These are phyloP conservation scores for Trametes pubescens DNA, from an alignment of 1,284 basidiomycete species.

Conservation along the genomic window DNA sequence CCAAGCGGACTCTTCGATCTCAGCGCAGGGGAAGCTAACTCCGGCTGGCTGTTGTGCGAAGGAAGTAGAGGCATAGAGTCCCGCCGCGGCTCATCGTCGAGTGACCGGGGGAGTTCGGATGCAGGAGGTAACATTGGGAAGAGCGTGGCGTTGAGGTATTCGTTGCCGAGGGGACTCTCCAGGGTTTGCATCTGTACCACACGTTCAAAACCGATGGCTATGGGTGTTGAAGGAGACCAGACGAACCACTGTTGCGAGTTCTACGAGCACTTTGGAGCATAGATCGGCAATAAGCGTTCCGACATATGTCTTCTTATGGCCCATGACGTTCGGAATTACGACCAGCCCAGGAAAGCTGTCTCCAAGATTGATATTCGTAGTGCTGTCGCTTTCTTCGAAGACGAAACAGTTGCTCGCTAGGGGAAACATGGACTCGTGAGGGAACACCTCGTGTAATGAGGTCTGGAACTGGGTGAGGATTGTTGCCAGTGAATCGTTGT, in stretches of 20 bases:
- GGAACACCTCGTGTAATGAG: constrained; percentile 67
- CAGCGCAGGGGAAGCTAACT: constrained; percentile 52
- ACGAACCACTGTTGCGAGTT: constrained; percentile 81
- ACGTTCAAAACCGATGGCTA: constrained; percentile 32
- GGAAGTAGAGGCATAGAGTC: constrained; percentile 55
- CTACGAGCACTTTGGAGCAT: constrained; percentile 84
- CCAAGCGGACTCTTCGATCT: constrained; percentile 49
- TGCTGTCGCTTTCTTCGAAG: constrained; percentile 77
- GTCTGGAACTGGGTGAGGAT: constrained; percentile 73
- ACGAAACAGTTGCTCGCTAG: constrained; percentile 80
- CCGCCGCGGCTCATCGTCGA: constrained; percentile 53
- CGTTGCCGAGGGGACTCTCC: constrained; percentile 78
- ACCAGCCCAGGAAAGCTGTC: constrained; percentile 70
- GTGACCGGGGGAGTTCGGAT: constrained; percentile 63
- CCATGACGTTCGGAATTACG: constrained; percentile 80
- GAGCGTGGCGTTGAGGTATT: constrained; percentile 72
- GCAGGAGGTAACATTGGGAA: constrained; percentile 67
- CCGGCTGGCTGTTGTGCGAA: constrained; percentile 64
- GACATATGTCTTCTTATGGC: constrained; percentile 83
- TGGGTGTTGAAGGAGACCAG: constrained; percentile 6
- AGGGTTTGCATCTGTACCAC: constrained; percentile 62
- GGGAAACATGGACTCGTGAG: constrained; percentile 74
- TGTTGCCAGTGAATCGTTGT: constrained; percentile 62
- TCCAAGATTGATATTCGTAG: constrained; percentile 60
- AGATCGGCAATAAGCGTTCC: constrained; percentile 87